Percentiles rank a stretch among this genome's conserved stretches.
phyloP scores from a whole-genome alignment of 1,284 basidiomycete genomes.

The Malassezia slooffiae region DNA sequence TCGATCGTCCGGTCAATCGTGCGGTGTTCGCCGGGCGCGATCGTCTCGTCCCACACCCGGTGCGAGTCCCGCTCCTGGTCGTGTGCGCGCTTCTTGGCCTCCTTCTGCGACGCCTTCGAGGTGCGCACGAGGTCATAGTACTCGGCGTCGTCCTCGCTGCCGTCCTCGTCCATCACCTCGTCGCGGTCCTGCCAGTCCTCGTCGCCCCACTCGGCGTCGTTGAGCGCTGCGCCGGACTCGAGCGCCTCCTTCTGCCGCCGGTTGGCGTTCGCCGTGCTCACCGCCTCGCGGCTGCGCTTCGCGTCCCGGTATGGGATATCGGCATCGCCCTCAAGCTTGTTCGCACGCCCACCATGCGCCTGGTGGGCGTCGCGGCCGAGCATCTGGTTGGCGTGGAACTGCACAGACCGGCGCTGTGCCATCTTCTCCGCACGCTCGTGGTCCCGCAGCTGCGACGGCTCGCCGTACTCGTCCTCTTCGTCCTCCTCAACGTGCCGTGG shows the following conservation, averaged over 20 bases:
- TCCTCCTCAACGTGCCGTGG: not conserved
- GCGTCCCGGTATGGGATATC: conserved; percentile 45
- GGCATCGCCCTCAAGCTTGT: conserved; percentile 35
- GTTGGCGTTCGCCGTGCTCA: conserved; percentile 34
- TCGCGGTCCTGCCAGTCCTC: conserved; percentile 34
- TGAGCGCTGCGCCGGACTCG: conserved; percentile 14
- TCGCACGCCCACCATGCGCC: no score
- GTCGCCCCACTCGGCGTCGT: conserved; percentile 36
- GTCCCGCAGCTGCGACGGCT: conserved; percentile 29
- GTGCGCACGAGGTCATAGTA: conserved; percentile 42
- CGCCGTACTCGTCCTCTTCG: conserved; percentile 29
- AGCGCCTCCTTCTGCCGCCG: conserved; percentile 19
- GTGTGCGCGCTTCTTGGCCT: conserved; percentile 35
- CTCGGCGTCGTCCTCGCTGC: conserved; percentile 27
- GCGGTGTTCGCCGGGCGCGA: conserved; percentile 40
- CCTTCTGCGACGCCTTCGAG: conserved; percentile 23
- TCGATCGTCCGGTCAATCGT: conserved; percentile 40
- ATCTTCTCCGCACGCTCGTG: conserved; percentile 35
- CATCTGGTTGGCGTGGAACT: conserved; percentile 38
- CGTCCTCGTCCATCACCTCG: conserved; percentile 32
- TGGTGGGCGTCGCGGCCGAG: conserved; percentile 19
- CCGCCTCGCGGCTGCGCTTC: conserved; percentile 33
- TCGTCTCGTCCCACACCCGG: conserved; percentile 24
- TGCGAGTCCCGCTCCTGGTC: conserved; percentile 31
- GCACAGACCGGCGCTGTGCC: conserved; percentile 26